A percentile compares a stretch with the other conserved stretches of the same genome.
phyloP scores from a whole-genome alignment of 2,329 filamentous ascomycete species.

The Shiraia bambusicola region DNA sequence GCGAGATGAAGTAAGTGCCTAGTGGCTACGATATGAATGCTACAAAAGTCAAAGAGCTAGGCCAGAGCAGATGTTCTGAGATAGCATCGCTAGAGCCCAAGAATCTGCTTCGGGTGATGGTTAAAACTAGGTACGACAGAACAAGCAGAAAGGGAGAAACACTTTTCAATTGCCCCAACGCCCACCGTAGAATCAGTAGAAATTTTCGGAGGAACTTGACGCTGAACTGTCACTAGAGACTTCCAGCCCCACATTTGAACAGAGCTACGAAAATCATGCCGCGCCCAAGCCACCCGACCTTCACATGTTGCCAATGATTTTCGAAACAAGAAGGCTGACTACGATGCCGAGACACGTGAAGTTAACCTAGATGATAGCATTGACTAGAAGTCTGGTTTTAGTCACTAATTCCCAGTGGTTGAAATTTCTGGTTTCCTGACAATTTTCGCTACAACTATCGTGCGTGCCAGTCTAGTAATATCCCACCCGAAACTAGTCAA shows the following conservation, averaged over 20 bases:
- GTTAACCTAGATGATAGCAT: conserved; percentile 18
- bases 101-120: not conserved
- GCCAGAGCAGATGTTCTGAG: not conserved
- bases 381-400: conserved; percentile 26
- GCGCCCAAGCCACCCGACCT: conserved; percentile 1
- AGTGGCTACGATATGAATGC: not conserved
- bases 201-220: not conserved
- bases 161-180: conserved; percentile 3
- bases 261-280: not conserved
- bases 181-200: too few species aligned
- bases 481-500: conserved; percentile 18
- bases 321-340: conserved; percentile 1
- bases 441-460: conserved; percentile 22
- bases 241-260: not conserved
- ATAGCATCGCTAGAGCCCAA: not conserved
- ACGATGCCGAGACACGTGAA: conserved; percentile 7
- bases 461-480: conserved; percentile 14
- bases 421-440: conserved; percentile 21
- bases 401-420: conserved; percentile 26
- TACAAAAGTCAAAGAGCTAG: not conserved
- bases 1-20: conserved; percentile 1
- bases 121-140: not conserved
- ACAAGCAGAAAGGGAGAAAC: conserved; percentile 1
- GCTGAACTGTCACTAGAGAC: too few species aligned
- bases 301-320: conserved; percentile 2